Base-by-base conservation (phyloP, 768 basidiomycete species). In the Psilocybe sp. region DNA sequence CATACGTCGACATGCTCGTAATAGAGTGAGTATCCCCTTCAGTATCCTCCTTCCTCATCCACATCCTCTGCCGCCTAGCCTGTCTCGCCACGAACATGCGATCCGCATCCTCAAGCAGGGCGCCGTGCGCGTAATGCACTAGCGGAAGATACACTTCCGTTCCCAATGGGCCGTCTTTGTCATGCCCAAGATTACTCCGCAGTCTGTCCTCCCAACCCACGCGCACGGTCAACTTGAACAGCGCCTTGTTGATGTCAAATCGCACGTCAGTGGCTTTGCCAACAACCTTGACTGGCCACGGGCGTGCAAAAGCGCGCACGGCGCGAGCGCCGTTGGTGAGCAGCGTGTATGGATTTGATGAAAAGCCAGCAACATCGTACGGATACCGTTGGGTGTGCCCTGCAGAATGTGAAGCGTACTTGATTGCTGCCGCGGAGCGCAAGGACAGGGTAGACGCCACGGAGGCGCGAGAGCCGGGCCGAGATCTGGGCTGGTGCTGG, bases 111-210 rank as follows among this genome's bases (percentile, higher is more conserved):
- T 60, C 58, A 38, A 74, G 50, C 23, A 74, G 42, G 41, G 65
- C 55, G 40, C 54, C 55, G 52, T 77, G 74, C 3, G 87, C 90
- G 63, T 84, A 99, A 64, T 99, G 97, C 15, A 96, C 85, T 43
- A 92, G 74, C 4, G 97, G 97, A 1, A 98, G 65, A 64, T 80
- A 99, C 16, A 98, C 84, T 74, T 97, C 97, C 15, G 93, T 98
- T n/a, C 84, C 77, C 1, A 81, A 68, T 4, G 23, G 23, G 23
- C 23, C 23, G 23, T 28, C 23, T 23, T 63, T 64, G 14, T 73
- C 71, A 2, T 61, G 60, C 14, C 65, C 67, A 1, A 14, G 18
- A 8, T 13, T 31, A 34, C 41, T 44, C 33, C 47, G 19, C 52
- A 68, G 68, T 18, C 69, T 66, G 61, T 94, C 91, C 23, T 80